Evolutionary conservation across 2,329 filamentous ascomycete genomes (phyloP), one percentile per base, ranked within the genome.

Genomic region (Chrysosporium keratinophilum): DNA sequence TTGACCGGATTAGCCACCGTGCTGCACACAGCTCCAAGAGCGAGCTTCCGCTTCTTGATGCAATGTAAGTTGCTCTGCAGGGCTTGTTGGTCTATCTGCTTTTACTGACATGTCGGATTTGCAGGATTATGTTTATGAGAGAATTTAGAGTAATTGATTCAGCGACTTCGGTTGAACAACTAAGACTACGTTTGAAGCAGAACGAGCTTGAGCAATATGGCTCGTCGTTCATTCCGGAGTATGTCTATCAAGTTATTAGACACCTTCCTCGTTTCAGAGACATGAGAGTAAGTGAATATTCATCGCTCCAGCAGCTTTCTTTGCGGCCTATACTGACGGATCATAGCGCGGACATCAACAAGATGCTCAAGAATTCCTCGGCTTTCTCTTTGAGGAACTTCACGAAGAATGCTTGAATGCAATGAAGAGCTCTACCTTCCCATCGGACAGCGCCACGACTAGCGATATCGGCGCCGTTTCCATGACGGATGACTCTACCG

Each of bases 341-440:
- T 49, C 56, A 41, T 59, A 89, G 84, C 86, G 89, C 57, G 93
- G 93, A 14, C 91, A 96, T 63, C 93, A 98, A 68, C 91, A 98
- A 74, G 93, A 98, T 72, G 93, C 93, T 1, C 89, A 98, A 66
- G 93, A 98, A 65, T 98, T 98, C 61, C 75, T 98, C 20, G 91
- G 90, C 0, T 95, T 97, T 67, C 76, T 98, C 34, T 77, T 98
- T 3, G 90, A 95, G 64, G 88, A 88, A 46, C 80, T 98, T 34
- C 90, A 96, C 62, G 90, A 97, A 59, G 93, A 98, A 69, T 96
- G 90, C 66, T 81, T 83, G 14, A 78, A 83, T 54, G 83, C 91
- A 45, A 86, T 94, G 73, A 80, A 80, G 59, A 74, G 73, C 54
- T 71, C 74, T 5, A 65, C 69, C 23, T 59, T 67, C 54, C 64